Percentiles rank a stretch among this genome's conserved stretches.
These are phyloP conservation scores for Diaporthe amygdali DNA, from an alignment of 2,329 filamentous ascomycete genomes.

Conservation along the genomic window DNA sequence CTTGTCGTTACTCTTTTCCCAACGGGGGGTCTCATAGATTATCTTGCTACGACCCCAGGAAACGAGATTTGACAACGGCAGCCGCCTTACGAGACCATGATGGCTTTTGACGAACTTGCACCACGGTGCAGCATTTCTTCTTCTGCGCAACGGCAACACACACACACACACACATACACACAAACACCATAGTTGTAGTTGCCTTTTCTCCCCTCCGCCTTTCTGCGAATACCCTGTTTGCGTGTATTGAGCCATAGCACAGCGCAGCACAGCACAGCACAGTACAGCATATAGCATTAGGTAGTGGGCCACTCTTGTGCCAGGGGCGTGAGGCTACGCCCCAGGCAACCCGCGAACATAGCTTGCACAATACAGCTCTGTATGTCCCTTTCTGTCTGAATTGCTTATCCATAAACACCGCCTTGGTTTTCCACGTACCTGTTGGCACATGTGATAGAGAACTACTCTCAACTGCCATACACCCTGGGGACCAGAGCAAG, in stretches of 20 bases:
- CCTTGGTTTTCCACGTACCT: neutral
- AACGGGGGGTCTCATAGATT: neutral
- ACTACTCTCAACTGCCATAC: no score
- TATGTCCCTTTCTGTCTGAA: neutral
- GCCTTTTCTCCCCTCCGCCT: neutral
- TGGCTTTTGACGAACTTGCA: neutral
- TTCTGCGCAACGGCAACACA: neutral
- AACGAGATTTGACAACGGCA: constrained; percentile 5
- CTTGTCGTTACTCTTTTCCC: neutral
- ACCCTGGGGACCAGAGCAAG: no score
- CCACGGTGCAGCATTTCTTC: neutral
- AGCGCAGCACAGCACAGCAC: neutral
- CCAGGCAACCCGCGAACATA: neutral
- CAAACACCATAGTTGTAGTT: no score
- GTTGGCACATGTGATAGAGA: no score
- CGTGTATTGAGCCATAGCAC: neutral
- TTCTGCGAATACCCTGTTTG: neutral
- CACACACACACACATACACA: neutral
- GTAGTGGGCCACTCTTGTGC: neutral
- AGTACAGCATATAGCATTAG: neutral
- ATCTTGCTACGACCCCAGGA: neutral
- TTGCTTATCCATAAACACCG: neutral
- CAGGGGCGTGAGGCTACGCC: neutral
- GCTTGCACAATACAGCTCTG: neutral
- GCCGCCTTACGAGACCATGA: neutral